Evolutionary conservation across 352 stramenopile genomes (phyloP).

Genomic region (Albugo laibachii): DNA sequence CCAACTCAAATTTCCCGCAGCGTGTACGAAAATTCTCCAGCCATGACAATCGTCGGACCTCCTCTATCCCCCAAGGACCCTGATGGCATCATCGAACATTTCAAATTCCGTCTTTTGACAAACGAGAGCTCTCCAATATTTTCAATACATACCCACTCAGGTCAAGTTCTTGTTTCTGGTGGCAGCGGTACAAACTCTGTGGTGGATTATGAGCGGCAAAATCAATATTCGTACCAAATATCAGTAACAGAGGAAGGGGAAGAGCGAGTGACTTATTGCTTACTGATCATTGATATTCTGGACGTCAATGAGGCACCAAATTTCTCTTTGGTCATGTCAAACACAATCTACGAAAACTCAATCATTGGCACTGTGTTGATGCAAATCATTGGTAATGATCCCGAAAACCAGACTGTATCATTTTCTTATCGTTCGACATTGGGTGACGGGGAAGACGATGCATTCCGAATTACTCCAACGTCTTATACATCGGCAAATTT

Average conservation of each 20-base stretch:
- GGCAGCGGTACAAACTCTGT: no score
- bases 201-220: slow-evolving; percentile 8
- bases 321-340: slow-evolving; percentile 1
- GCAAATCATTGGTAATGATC: slow-evolving; percentile 17
- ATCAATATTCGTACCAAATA: slow-evolving; percentile 6
- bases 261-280: no score
- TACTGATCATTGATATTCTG: not conserved
- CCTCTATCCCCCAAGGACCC: not conserved
- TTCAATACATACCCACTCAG: not conserved
- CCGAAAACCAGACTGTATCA: slow-evolving; percentile 24
- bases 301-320: slow-evolving; percentile 13
- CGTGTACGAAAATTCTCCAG: not conserved
- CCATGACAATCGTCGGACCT: not conserved
- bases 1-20: not conserved
- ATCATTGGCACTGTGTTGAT: slow-evolving; percentile 19
- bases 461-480: slow-evolving; percentile 19
- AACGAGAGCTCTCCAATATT: not conserved
- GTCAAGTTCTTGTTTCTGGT: no score
- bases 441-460: slow-evolving; percentile 5
- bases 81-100: not conserved
- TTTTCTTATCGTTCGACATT: slow-evolving; percentile 17
- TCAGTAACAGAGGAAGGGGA: slow-evolving; percentile 6
- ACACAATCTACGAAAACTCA: slow-evolving; percentile 18
- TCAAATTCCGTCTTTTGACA: not conserved
- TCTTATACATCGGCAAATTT: slow-evolving; percentile 18